Base-by-base conservation (phyloP, 192 early-diverging fungal genomes). In the Borealophlyctis nickersoniae region DNA sequence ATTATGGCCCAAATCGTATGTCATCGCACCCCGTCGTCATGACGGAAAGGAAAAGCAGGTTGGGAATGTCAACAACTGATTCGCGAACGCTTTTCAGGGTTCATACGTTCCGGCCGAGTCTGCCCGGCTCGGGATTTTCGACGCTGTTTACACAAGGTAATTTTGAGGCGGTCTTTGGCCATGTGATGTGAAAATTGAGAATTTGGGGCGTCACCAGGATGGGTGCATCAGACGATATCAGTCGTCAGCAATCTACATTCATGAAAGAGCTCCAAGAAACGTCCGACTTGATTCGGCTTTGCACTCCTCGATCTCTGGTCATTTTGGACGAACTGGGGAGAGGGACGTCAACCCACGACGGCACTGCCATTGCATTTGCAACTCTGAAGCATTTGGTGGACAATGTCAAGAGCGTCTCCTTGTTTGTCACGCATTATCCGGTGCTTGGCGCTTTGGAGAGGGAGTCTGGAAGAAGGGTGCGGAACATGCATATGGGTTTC, bases 371-470 rank as follows among this genome's bases (percentile, higher is more conserved):
- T 27, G 91, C 88, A n/a, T 86, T 79, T 56, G 84, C 87, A 0
- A 79, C 83, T 0, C 61, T 90, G 24, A 49, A 72, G 23, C 70
- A 90, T 67, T 75, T 91, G 1, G 71, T 89, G 9, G 33, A 51
- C 19, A 58, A 73, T 19, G 73, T 86, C 14, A 49, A 72, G 2
- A 73, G 81, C 2, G 73, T 79, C 5, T 85, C 82, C 0, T 59
- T 92, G 23, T 92, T 92, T 81, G 88, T 90, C 13, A 92, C 91
- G 0, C 91, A 92, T 73, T 91, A 89, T 63, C 85, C 77, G 3
- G 31, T 59, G 23, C 59, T 79, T 7, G 77, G 77, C 0, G 30
- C 49, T 24, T 0, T 60, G 39, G 65, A 69, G 34, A 26, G 23
- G 16, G 63, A 50, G 34, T 24, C 29, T 52, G 29, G n/a, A 23